These are phyloP conservation scores for Umbellularia californica DNA, from an alignment of 164 flowering plant species.

Conservation along the genomic window DNA sequence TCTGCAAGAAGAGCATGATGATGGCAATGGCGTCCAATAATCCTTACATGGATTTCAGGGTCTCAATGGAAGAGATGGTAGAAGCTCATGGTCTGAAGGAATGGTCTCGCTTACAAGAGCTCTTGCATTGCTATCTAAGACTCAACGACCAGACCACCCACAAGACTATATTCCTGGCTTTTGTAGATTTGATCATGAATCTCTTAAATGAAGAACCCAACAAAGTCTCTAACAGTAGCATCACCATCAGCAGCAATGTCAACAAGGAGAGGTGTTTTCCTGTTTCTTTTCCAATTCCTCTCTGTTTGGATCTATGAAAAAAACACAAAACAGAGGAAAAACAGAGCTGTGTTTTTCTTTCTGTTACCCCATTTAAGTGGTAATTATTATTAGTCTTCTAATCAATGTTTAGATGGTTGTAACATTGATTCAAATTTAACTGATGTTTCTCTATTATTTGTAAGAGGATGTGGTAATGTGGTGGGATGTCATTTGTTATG, in stretches of 20 bases:
- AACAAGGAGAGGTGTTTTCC: constrained; percentile 6
- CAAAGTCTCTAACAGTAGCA: not conserved
- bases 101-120: constrained; percentile 59
- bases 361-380: not conserved
- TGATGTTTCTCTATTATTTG: not conserved
- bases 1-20: constrained; percentile 38
- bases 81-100: constrained; percentile 54
- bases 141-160: constrained; percentile 41
- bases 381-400: not conserved
- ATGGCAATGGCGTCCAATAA: constrained; percentile 53
- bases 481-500: not conserved
- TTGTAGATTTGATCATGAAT: constrained; percentile 17
- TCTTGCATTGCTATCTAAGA: constrained; percentile 55
- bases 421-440: not conserved
- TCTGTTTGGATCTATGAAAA: constrained; percentile 7
- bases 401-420: not conserved
- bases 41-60: constrained; percentile 59
- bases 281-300: constrained; percentile 2
- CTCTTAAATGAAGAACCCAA: constrained; percentile 6
- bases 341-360: constrained; percentile 1
- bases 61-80: constrained; percentile 79
- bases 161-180: constrained; percentile 12
- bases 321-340: not conserved
- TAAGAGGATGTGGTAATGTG: not conserved
- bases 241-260: too few species aligned